Base-by-base conservation (phyloP, 768 basidiomycete genomes). In the Leccinellum luteum region DNA sequence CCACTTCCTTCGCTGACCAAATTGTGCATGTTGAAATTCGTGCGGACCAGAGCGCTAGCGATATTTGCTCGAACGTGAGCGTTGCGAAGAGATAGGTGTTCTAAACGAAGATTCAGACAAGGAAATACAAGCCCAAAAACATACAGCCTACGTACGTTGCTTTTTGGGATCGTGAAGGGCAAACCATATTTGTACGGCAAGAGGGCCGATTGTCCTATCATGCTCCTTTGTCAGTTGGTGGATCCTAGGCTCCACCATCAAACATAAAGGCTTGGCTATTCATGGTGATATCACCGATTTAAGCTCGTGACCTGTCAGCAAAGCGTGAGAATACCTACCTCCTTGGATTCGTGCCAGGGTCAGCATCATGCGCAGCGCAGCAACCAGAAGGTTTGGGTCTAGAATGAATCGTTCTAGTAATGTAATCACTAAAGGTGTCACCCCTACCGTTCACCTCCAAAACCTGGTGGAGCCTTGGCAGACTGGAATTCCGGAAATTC, bases 141-240 rank as follows among this genome's bases (percentile, higher is more conserved):
- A 13, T 25, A 10, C 7, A 4, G 7, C 64, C 1, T 50, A 61
- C 67, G n/a, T 34, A 43, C 41, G 41, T 19, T 3, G 50, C 0
- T 65, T 58, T 9, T 17, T 13, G 6, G 21, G 27, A 27, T 65
- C 34, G 2, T 58, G 57, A 8, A 69, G 25, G 8, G 35, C 51
- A 32, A 69, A 59, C 3, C 54, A 47, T 53, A 67, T 58, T 30
- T 67, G 65, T 1, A 65, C 63, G 10, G 68, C 66, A 3, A 68
- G 58, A 17, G 53, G 58, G 31, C 67, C 65, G 19, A 69, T 34
- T 3, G 58, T 43, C 27, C 48, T n/a, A 2, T 55, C 52, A 2
- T 54, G 2, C 14, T 48, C 60, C 34, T 14, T 28, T 3, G 64
- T 61, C 14, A 69, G 32, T 35, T 60, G 19, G 25, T 43, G 55